These are phyloP conservation scores for Ogataea pini DNA, from an alignment of 805 yeast genomes.

Conservation along the genomic window DNA sequence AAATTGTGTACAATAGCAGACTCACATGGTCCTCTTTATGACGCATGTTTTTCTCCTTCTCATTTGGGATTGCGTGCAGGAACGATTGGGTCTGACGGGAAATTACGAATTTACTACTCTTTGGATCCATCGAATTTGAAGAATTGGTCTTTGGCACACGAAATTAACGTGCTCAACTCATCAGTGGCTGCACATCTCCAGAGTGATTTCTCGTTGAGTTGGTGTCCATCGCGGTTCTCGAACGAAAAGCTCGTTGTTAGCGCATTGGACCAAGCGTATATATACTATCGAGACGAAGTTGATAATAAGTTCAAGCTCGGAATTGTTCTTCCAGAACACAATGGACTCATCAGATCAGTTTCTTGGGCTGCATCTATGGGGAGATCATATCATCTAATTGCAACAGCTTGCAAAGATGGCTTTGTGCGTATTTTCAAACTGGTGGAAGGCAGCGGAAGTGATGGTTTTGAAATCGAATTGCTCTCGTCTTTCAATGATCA, in stretches of 20 bases:
- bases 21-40: conserved; percentile 84
- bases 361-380: conserved; percentile 99
- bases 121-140: conserved; percentile 85
- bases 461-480: conserved; percentile 25
- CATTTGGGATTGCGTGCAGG: conserved; percentile 82
- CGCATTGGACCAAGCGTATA: conserved; percentile 83
- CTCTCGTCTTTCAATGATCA: conserved; percentile 36
- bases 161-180: conserved; percentile 61
- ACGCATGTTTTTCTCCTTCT: conserved; percentile 85
- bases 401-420: conserved; percentile 97
- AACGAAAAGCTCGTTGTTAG: conserved; percentile 80
- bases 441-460: conserved; percentile 40
- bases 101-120: conserved; percentile 81
- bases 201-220: conserved; percentile 79
- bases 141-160: conserved; percentile 77
- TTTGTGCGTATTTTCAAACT: conserved; percentile 82
- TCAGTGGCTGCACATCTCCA: conserved; percentile 82
- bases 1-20: conserved; percentile 77
- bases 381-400: conserved; percentile 79
- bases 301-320: conserved; percentile 54
- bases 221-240: conserved; percentile 88
- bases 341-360: conserved; percentile 82
- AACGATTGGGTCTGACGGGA: conserved; percentile 87
- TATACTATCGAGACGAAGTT: conserved; percentile 54
- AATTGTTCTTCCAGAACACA: conserved; percentile 76